phyloP scores from a whole-genome alignment of 768 basidiomycete species.

The Ramaria sp. region DNA sequence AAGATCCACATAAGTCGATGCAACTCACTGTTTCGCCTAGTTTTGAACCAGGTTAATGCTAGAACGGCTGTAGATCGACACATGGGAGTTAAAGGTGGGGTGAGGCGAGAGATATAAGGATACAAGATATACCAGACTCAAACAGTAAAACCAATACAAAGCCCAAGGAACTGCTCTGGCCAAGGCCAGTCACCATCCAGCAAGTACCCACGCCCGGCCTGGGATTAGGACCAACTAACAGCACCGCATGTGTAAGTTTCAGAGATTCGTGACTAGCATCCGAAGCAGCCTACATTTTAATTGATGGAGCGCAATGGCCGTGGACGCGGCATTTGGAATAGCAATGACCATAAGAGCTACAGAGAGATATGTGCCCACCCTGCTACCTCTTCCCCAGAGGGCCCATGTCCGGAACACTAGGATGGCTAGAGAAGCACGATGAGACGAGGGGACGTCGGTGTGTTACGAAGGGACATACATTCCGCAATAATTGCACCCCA shows the following conservation, averaged over 20 bases:
- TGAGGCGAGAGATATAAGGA: no score
- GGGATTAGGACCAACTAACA: background rate
- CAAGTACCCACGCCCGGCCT: background rate
- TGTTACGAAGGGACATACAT: background rate
- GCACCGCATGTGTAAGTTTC: no score
- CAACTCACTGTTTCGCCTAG: no score
- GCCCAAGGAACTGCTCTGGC: background rate
- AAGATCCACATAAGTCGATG: no score
- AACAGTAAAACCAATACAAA: background rate
- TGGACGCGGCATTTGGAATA: background rate
- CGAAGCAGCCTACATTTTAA: background rate
- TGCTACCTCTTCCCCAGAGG: background rate
- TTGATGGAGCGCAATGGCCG: background rate
- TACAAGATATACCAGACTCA: background rate
- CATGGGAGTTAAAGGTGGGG: no score
- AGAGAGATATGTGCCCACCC: background rate
- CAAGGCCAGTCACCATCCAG: background rate
- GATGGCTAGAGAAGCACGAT: background rate
- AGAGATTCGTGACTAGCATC: no score
- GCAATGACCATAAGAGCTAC: background rate
- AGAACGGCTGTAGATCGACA: no score
- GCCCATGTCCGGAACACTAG: conserved; percentile 4
- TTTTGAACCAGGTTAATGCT: no score
- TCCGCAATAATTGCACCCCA: background rate
- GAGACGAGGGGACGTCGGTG: background rate